Base-by-base conservation (phyloP, 371 early-diverging fungal species). In the Coemansia sp. region DNA sequence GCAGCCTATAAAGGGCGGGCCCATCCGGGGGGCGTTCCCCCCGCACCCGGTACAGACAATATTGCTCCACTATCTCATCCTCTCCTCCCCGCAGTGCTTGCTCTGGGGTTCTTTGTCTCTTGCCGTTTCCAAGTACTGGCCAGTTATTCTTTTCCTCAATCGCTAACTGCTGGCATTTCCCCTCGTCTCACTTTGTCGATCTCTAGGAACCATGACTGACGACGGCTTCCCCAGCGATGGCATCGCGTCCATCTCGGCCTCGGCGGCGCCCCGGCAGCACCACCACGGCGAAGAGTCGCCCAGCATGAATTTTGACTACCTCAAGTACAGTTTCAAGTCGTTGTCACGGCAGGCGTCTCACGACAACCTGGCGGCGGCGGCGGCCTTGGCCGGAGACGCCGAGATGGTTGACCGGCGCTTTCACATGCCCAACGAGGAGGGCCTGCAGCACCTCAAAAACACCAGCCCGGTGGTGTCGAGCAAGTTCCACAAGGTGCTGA, bases 401-500 rank as follows among this genome's bases (percentile, higher is more conserved):
- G 58, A 70, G 57, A 63, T 60, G 16, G 65, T 78, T 30, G 78
- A 78, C 68, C 60, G 67, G 31, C 76, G 78, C 53, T 77, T 70
- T 53, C 78, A 78, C 73, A 66, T 78, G 70, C 78, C 78, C 57
- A 78, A 78, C 59, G 78, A 78, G 48, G 78, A 76, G 56, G 78
- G 78, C 39, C 62, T 78, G 54, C 57, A 41, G 56, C 78, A 78
- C 45, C 73, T 78, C 55, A 68, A 67, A 54, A 78, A 76, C 51
- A 78, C 78, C 41, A 79, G 79, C 66, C 79, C 79, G 1, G 67
- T 78, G 2, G 71, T 77, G n/a, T 55, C 73, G 6, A 65, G 57
- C 14, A 52, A 59, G 52, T 92, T 93, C 78, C 87, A 90, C 70
- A 93, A 93, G 82, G 86, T 93, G 56, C 82, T 93, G 65, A 89